Percentiles rank a stretch among this genome's conserved stretches.
phyloP scores from a whole-genome alignment of 83 land plant species.

The Picea engelmannii region DNA sequence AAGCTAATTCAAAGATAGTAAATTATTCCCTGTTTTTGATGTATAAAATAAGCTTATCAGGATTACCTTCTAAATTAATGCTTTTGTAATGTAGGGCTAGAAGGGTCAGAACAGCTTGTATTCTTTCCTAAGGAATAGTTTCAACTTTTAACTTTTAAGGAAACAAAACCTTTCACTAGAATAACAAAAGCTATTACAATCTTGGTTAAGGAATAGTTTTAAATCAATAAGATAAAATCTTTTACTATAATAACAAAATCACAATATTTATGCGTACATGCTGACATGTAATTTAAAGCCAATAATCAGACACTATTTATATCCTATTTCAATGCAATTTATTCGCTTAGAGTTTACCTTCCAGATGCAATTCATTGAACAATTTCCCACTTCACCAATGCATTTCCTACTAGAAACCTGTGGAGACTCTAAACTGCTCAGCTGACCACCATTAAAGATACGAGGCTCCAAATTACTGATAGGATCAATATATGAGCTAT shows the following conservation, averaged over 20 bases:
- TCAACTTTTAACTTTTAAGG: conserved; percentile 4
- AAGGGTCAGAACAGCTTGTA: background rate
- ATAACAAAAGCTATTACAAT: background rate
- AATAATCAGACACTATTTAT: background rate
- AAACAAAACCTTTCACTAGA: background rate
- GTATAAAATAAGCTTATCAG: too few species aligned
- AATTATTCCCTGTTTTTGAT: background rate
- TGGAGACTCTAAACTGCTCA: background rate
- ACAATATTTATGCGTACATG: background rate
- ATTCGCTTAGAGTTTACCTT: background rate
- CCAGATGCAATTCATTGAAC: background rate
- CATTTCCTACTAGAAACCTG: background rate
- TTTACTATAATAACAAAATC: background rate
- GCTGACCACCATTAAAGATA: background rate
- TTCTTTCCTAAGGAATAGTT: background rate
- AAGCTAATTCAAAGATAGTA: background rate
- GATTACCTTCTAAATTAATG: background rate
- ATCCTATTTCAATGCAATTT: background rate
- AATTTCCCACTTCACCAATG: background rate
- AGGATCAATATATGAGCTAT: background rate
- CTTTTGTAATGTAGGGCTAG: background rate
- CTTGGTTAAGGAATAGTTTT: background rate
- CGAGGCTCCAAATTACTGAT: background rate
- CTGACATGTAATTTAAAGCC: background rate
- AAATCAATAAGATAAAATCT: background rate